Percentiles rank a stretch among this genome's conserved stretches.
These are phyloP conservation scores for Candida ortonii DNA, from an alignment of 805 yeast genomes.

Conservation along the genomic window DNA sequence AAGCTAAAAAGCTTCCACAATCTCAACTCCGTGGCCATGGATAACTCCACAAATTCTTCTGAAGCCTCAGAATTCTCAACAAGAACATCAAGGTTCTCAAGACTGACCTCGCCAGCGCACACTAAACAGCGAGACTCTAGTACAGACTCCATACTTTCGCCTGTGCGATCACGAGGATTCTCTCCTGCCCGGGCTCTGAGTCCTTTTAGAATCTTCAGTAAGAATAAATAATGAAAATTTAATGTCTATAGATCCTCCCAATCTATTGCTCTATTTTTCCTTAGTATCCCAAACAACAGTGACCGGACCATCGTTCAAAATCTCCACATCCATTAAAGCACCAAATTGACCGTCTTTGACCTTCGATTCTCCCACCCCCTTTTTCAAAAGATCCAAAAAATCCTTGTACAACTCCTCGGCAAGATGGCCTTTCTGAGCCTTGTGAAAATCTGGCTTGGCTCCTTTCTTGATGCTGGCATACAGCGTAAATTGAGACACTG, in stretches of 20 bases:
- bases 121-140: conserved; percentile 18
- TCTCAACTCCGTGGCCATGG: conserved; percentile 2
- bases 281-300: conserved; percentile 79
- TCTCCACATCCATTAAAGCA: conserved; percentile 92
- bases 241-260: not conserved
- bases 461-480: conserved; percentile 86
- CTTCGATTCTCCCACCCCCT: conserved; percentile 55
- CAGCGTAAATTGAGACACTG: conserved; percentile 91
- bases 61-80: conserved; percentile 5
- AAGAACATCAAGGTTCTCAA: conserved; percentile 26
- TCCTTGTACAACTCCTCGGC: conserved; percentile 50
- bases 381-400: conserved; percentile 47
- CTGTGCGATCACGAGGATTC: conserved; percentile 24
- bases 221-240: conserved; percentile 7
- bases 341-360: conserved; percentile 92
- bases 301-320: conserved; percentile 91
- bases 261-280: conserved; percentile 27
- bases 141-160: conserved; percentile 17
- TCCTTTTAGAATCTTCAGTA: conserved; percentile 29
- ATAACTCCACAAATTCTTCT: conserved; percentile 4
- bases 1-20: conserved; percentile 16
- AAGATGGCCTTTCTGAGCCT: conserved; percentile 76
- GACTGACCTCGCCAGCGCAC: conserved; percentile 16
- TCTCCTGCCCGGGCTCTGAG: conserved; percentile 32
- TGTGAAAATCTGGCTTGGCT: conserved; percentile 91